Evolutionary conservation across 2,329 filamentous ascomycete genomes (phyloP).

Genomic region (Sphaceloma murrayae): DNA sequence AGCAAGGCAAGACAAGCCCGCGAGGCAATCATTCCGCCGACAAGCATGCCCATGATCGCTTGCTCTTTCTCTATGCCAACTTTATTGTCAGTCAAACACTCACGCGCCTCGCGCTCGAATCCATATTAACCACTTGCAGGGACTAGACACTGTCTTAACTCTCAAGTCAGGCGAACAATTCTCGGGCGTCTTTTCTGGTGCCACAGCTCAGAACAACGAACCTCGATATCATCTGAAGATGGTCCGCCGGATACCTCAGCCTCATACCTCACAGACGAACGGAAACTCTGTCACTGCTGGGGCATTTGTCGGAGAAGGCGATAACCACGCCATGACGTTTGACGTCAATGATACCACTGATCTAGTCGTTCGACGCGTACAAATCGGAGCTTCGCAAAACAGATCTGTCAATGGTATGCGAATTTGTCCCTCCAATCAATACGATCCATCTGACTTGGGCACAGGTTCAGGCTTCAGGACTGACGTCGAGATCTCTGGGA

Average conservation of each 20-base stretch:
- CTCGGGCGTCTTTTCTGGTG: conserved; percentile 51
- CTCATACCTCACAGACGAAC: conserved; percentile 36
- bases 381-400: conserved; percentile 41
- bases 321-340: conserved; percentile 48
- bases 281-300: conserved; percentile 34
- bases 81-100: conserved; percentile 43
- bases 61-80: conserved; percentile 50
- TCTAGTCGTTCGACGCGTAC: conserved; percentile 45
- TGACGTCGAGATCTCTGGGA: conserved; percentile 77
- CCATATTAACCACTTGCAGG: conserved; percentile 34
- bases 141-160: conserved; percentile 46
- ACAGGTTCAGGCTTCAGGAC: conserved; percentile 64
- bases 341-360: conserved; percentile 52
- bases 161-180: conserved; percentile 53
- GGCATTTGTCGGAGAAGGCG: conserved; percentile 39
- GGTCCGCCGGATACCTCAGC: conserved; percentile 45
- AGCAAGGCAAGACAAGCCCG: conserved; percentile 21
- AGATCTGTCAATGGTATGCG: conserved; percentile 54
- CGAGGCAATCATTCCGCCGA: conserved; percentile 45
- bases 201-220: conserved; percentile 42
- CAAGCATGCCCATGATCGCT: conserved; percentile 51
- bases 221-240: conserved; percentile 55
- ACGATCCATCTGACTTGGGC: no score
- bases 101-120: neutral
- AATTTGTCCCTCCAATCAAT: no score